Conservation (phyloP, 176 grass and related monocot species). For the Oryza rufipogon region DNA sequence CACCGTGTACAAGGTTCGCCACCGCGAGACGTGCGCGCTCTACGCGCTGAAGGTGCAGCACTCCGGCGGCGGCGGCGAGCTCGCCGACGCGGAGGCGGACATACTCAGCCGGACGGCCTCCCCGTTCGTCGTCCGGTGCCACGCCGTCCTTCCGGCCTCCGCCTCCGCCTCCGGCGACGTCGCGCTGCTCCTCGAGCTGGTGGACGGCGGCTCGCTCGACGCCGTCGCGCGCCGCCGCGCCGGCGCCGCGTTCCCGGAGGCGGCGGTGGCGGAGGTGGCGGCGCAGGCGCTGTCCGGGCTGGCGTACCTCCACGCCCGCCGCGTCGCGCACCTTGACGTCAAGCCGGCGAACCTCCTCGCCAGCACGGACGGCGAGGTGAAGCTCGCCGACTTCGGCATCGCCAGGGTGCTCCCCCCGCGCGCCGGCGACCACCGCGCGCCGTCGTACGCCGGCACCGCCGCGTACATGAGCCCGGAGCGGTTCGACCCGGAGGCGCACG, state of each 20-base stretch:
- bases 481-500: constrained; percentile 59
- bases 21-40: constrained; percentile 46
- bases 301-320: constrained; percentile 51
- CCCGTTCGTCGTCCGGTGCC: constrained; percentile 53
- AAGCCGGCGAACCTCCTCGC: constrained; percentile 55
- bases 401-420: constrained; percentile 45
- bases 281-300: constrained; percentile 50
- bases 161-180: constrained; percentile 9
- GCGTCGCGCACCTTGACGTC: constrained; percentile 52
- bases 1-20: constrained; percentile 65
- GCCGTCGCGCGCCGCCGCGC: background rate
- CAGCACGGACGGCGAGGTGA: constrained; percentile 38
- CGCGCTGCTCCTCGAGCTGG: constrained; percentile 58
- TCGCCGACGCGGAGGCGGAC: constrained; percentile 31
- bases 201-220: constrained; percentile 54
- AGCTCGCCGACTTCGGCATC: constrained; percentile 66
- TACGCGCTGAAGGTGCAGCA: constrained; percentile 61
- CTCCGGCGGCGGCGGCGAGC: background rate
- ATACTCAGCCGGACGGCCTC: constrained; percentile 39
- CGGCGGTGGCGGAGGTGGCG: constrained; percentile 52
- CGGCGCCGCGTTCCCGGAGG: constrained; percentile 44
- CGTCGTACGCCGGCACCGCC: constrained; percentile 43
- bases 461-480: constrained; percentile 71
- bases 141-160: constrained; percentile 30
- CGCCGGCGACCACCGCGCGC: constrained; percentile 44